Conservation (phyloP, 2,329 filamentous ascomycete genomes). For the Rhytidhysteron rufulum region DNA sequence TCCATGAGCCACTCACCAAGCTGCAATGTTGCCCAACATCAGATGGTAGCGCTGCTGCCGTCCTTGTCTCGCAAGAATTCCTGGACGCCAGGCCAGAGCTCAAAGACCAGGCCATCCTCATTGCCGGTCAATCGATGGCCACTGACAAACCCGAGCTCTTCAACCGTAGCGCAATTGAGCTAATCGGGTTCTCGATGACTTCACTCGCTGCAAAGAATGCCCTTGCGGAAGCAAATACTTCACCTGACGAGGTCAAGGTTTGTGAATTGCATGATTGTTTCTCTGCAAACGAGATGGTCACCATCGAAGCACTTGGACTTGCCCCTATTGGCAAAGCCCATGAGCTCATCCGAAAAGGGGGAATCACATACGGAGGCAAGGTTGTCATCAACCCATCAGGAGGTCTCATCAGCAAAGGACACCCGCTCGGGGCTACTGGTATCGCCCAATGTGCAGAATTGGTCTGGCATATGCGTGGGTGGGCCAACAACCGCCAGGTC, state of each 20-base stretch:
- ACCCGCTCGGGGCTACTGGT: conserved; percentile 91
- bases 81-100: conserved; percentile 80
- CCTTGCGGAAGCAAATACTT: conserved; percentile 67
- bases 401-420: conserved; percentile 92
- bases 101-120: conserved; percentile 75
- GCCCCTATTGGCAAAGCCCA: conserved; percentile 77
- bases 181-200: conserved; percentile 86
- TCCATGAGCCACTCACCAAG: conserved; percentile 86
- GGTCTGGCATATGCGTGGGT: conserved; percentile 91
- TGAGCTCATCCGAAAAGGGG: conserved; percentile 79
- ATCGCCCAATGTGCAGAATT: conserved; percentile 93
- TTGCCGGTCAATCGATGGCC: conserved; percentile 83
- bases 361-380: conserved; percentile 85
- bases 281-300: conserved; percentile 89
- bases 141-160: conserved; percentile 81
- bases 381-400: conserved; percentile 89
- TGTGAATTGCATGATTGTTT: conserved; percentile 97
- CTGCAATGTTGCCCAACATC: conserved; percentile 98
- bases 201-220: conserved; percentile 66
- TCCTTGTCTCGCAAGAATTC: conserved; percentile 86
- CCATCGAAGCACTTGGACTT: conserved; percentile 81
- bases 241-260: conserved; percentile 68
- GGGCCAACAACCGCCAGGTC: conserved; percentile 84
- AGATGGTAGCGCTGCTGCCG: conserved; percentile 83
- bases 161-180: conserved; percentile 75